phyloP scores from a whole-genome alignment of 208 protist genomes.

The Acanthamoeba healyi region DNA sequence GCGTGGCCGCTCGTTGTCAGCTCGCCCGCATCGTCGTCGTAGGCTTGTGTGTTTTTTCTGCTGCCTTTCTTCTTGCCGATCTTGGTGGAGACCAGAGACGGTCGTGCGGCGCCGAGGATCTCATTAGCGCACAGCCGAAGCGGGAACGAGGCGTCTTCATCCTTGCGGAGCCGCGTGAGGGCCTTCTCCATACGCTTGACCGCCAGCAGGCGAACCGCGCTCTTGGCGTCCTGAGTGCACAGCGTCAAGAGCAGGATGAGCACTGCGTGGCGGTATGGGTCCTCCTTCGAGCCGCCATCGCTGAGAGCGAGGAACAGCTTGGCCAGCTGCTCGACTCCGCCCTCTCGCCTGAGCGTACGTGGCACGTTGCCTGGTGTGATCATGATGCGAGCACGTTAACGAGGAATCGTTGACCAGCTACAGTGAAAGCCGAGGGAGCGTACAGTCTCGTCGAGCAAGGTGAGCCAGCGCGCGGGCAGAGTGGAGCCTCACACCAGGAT shows the following conservation, averaged over 20 bases:
- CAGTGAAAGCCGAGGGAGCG: no score
- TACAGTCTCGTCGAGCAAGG: not conserved
- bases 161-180: not conserved
- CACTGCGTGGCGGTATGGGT: not conserved
- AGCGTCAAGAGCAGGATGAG: not conserved
- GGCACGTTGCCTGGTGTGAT: not conserved
- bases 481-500: not conserved
- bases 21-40: not conserved
- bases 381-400: not conserved
- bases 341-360: not conserved
- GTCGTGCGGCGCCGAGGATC: not conserved
- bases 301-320: not conserved
- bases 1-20: not conserved
- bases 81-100: not conserved
- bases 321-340: not conserved
- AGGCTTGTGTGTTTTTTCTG: no score
- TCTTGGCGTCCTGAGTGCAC: slow-evolving; percentile 25
- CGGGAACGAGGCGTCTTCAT: slow-evolving; percentile 14
- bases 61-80: not conserved
- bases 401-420: no score
- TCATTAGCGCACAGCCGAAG: slow-evolving; percentile 42
- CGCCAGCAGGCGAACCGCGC: not conserved
- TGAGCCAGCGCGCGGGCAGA: not conserved
- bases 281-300: not conserved
- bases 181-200: not conserved